Conservation (phyloP, 768 basidiomycete species). For the Serendipita sp. region DNA sequence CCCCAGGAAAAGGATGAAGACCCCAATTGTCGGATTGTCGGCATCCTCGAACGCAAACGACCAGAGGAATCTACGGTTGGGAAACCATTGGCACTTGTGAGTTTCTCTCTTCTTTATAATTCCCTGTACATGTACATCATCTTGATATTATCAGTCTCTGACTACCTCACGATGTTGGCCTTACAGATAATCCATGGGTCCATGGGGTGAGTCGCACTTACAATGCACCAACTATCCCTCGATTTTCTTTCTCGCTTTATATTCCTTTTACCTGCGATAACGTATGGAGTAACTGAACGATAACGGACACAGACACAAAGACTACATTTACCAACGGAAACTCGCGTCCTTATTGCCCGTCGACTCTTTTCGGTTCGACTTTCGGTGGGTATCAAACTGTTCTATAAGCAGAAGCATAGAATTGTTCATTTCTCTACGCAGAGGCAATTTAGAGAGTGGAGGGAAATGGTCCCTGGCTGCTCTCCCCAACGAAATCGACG, state of each 20-base stretch:
- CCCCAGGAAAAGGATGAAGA: neutral
- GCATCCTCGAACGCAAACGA: neutral
- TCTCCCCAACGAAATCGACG: slow-evolving; percentile 44
- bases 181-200: neutral
- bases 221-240: neutral
- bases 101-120: neutral
- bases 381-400: slow-evolving; percentile 34
- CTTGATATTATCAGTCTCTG: neutral
- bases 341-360: slow-evolving; percentile 50
- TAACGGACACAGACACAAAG: slow-evolving; percentile 40
- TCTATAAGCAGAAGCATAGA: too few species aligned
- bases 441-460: slow-evolving; percentile 63
- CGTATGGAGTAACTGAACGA: slow-evolving; percentile 22
- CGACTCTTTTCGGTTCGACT: slow-evolving; percentile 79
- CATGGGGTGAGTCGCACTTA: neutral
- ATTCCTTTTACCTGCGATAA: too few species aligned
- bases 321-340: slow-evolving; percentile 67
- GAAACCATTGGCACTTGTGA: neutral
- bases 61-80: neutral
- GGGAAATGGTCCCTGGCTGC: slow-evolving; percentile 50
- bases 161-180: neutral
- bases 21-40: neutral
- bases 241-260: neutral
- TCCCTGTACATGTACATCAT: neutral
- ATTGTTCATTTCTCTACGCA: slow-evolving; percentile 22